These are phyloP conservation scores for Ashbya aceris DNA, from an alignment of 1,139 yeast species.

Conservation along the genomic window DNA sequence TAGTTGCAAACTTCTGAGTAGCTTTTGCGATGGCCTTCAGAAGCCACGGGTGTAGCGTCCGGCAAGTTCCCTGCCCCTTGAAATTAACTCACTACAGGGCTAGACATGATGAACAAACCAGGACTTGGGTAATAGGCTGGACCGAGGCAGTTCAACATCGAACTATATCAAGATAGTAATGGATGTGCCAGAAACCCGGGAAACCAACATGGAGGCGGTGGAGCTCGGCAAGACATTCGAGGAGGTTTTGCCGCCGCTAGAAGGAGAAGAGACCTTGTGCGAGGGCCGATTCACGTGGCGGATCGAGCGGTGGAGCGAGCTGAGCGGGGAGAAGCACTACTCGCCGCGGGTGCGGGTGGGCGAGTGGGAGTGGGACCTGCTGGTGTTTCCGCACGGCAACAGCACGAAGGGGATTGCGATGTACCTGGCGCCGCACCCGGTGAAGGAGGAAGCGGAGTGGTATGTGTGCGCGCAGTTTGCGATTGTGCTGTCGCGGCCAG, in stretches of 20 bases:
- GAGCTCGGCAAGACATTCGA: conserved; percentile 23
- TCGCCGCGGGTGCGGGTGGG: conserved; percentile 56
- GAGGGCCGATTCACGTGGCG: conserved; percentile 57
- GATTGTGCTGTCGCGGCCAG: conserved; percentile 75
- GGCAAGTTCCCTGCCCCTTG: too few relatives aligned
- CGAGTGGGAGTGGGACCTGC: conserved; percentile 60
- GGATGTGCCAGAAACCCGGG: conserved; percentile 1
- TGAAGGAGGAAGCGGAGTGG: conserved; percentile 45
- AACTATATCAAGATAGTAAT: neutral
- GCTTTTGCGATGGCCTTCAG: too few relatives aligned
- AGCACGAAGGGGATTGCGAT: conserved; percentile 45
- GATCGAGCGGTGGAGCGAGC: conserved; percentile 52
- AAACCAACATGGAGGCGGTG: conserved; percentile 10
- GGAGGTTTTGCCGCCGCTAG: conserved; percentile 30
- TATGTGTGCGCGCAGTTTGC: conserved; percentile 87
- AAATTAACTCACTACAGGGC: too few relatives aligned
- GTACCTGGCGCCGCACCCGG: conserved; percentile 44
- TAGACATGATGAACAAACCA: too few relatives aligned
- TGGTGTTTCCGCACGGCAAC: conserved; percentile 73
- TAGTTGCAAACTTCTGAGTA: too few relatives aligned
- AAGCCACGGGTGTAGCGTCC: too few relatives aligned
- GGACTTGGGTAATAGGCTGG: too few relatives aligned
- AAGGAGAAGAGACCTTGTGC: conserved; percentile 28
- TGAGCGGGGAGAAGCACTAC: conserved; percentile 38
- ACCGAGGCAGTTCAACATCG: neutral